Percentiles rank a stretch among this genome's conserved stretches.
Evolutionary conservation across 176 grass and related monocot genomes (phyloP).

Genomic region (Juncus effusus): DNA sequence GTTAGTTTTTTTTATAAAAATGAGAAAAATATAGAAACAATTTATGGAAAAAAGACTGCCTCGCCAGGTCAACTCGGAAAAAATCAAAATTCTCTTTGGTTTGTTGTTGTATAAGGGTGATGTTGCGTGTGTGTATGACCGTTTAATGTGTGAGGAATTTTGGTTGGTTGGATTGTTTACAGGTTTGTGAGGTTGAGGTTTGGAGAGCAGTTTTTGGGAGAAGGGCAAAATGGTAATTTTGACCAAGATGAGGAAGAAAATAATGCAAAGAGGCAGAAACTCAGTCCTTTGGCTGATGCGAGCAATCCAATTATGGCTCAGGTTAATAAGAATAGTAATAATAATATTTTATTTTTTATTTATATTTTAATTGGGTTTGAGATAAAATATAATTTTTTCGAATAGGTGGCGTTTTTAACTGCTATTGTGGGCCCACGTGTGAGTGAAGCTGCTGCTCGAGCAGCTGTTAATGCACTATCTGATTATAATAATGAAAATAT

Average conservation of each 20-base stretch:
- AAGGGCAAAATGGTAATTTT: conserved; percentile 31
- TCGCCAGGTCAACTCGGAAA: too few species aligned
- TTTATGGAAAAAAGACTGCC: too few species aligned
- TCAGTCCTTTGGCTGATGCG: conserved; percentile 85
- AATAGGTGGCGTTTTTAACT: conserved; percentile 82
- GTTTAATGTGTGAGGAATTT: too few species aligned
- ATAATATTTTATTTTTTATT: too few species aligned
- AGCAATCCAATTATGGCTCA: conserved; percentile 97
- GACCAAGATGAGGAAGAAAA: conserved; percentile 36
- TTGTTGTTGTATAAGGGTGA: too few species aligned
- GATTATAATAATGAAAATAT: conserved; percentile 37
- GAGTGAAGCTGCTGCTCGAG: conserved; percentile 59
- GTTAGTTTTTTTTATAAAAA: not conserved
- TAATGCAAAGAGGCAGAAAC: conserved; percentile 40
- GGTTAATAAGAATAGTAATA: conserved; percentile 26
- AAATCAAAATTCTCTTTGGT: too few species aligned
- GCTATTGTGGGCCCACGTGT: conserved; percentile 73
- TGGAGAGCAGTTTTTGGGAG: conserved; percentile 91
- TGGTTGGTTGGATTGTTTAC: not conserved
- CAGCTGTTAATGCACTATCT: conserved; percentile 65
- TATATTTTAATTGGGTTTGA: not conserved
- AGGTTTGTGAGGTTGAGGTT: conserved; percentile 71
- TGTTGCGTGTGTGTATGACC: too few species aligned
- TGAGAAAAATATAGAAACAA: too few species aligned
- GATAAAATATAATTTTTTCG: conserved; percentile 3